Percentiles rank a stretch among this genome's conserved stretches.
Conservation (phyloP, 129 eudicot genomes). For the Lonicera japonica region DNA sequence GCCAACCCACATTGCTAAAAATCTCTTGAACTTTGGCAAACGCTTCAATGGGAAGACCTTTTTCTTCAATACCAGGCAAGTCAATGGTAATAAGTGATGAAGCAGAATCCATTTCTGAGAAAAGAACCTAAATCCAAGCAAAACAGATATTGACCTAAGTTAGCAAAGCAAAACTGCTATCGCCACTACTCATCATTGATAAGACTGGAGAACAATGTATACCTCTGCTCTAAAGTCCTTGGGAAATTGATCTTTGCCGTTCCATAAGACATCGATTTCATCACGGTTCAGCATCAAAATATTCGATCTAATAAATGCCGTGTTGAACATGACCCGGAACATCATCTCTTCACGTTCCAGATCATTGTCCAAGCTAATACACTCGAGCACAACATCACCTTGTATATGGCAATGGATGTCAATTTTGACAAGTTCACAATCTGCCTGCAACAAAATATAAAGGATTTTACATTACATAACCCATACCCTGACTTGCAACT, state of each 20-base stretch:
- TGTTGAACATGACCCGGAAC: conserved; percentile 84
- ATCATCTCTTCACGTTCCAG: conserved; percentile 55
- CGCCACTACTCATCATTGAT: not conserved
- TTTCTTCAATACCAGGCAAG: conserved; percentile 34
- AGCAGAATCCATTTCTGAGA: conserved; percentile 73
- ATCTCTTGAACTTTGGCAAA: conserved; percentile 57
- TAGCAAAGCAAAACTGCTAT: not conserved
- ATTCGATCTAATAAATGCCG: conserved; percentile 81
- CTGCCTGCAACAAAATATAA: conserved; percentile 50
- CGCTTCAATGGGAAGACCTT: conserved; percentile 74
- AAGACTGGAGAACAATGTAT: conserved; percentile 6
- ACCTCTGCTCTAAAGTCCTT: conserved; percentile 78
- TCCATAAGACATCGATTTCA: conserved; percentile 71
- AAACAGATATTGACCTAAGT: conserved; percentile 5
- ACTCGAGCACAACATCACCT: conserved; percentile 91
- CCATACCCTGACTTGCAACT: too few relatives aligned
- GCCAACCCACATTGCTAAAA: conserved; percentile 55
- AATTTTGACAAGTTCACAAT: conserved; percentile 62
- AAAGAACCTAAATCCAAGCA: conserved; percentile 52
- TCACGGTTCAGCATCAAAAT: conserved; percentile 67
- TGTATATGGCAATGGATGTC: conserved; percentile 70
- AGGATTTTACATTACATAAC: not conserved
- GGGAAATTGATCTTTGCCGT: conserved; percentile 50
- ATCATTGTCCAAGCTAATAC: conserved; percentile 55
- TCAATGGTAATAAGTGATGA: conserved; percentile 33